Base-by-base conservation (phyloP, 2,329 filamentous ascomycete genomes). In the Chaetomiaceae sp. region DNA sequence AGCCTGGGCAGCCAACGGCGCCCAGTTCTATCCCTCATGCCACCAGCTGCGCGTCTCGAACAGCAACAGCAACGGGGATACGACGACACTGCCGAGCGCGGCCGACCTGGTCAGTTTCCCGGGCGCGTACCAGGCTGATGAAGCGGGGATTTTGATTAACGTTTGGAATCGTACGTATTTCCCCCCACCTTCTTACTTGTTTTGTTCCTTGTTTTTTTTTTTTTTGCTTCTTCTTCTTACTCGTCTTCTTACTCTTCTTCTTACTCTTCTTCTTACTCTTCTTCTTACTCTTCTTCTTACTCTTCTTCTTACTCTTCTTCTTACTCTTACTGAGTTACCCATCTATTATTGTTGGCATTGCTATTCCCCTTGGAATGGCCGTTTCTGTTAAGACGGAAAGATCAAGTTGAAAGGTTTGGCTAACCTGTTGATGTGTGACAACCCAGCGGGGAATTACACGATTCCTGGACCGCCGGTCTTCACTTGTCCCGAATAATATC, bases 11-110 rank as follows among this genome's bases (percentile, higher is more conserved):
- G 65, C 69, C 44, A 66, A 68, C 49, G 71, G 70, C 20, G 72
- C 71, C 1, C 72, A 76, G 62, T 66, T 68, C 50, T 75, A 76
- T 55, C 71, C 72, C 2, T 68, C 71, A 59, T 76, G 73, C 55
- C 62, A 72, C 41, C 73, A 73, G 56, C 60, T 73, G 38, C 59
- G 69, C 50, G 66, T 74, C 35, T 37, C 72, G 0, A 74, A 76
- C 13, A n/a, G n/a, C n/a, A n/a, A n/a, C n/a, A n/a, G n/a, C n/a
- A 65, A 67, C 14, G 75, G 74, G 6, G 70, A 57, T 42, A 70
- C 69, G 6, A 66, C 62, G 2, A n/a, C n/a, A n/a, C n/a, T n/a
- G n/a, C n/a, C n/a, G n/a, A 70, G 72, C 1, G 60, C 63, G 2
- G 20, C 16, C 13, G 30, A 13, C 10, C 17, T 50, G n/a, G 52